phyloP scores from a whole-genome alignment of 2,329 filamentous ascomycete genomes.

The Magnaporthales sp. region DNA sequence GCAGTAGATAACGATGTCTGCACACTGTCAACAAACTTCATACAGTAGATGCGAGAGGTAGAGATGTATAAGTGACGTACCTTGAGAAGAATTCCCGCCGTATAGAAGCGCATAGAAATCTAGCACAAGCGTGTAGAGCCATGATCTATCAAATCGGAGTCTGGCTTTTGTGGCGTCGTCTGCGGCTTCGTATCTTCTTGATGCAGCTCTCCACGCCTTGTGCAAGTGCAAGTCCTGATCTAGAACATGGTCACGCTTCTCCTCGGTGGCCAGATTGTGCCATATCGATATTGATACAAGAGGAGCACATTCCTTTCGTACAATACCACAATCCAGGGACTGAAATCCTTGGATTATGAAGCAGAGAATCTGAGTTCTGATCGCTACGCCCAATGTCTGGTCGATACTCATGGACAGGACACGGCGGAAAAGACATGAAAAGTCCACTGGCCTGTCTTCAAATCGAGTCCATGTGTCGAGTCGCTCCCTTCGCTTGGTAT shows the following conservation, averaged over 20 bases:
- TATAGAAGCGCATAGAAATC: slow-evolving; percentile 76
- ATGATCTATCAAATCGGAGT: slow-evolving; percentile 83
- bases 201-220: slow-evolving; percentile 84
- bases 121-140: slow-evolving; percentile 79
- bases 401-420: slow-evolving; percentile 81
- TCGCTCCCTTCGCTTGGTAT: slow-evolving; percentile 80
- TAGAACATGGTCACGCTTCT: slow-evolving; percentile 62
- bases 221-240: slow-evolving; percentile 65
- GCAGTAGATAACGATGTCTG: slow-evolving; percentile 69
- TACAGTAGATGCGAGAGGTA: not conserved
- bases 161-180: slow-evolving; percentile 72
- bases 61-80: not conserved
- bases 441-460: slow-evolving; percentile 66
- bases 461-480: slow-evolving; percentile 85
- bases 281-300: slow-evolving; percentile 91
- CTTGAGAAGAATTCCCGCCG: slow-evolving; percentile 21
- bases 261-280: slow-evolving; percentile 81
- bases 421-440: slow-evolving; percentile 82
- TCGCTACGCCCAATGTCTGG: slow-evolving; percentile 50
- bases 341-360: slow-evolving; percentile 92
- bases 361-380: slow-evolving; percentile 75
- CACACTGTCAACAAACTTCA: slow-evolving; percentile 10
- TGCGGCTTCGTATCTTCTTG: slow-evolving; percentile 78
- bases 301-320: slow-evolving; percentile 93
- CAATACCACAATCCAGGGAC: slow-evolving; percentile 78